Evolutionary conservation across 306 rosid genomes (phyloP).

Genomic region (Calophaca sinica): DNA sequence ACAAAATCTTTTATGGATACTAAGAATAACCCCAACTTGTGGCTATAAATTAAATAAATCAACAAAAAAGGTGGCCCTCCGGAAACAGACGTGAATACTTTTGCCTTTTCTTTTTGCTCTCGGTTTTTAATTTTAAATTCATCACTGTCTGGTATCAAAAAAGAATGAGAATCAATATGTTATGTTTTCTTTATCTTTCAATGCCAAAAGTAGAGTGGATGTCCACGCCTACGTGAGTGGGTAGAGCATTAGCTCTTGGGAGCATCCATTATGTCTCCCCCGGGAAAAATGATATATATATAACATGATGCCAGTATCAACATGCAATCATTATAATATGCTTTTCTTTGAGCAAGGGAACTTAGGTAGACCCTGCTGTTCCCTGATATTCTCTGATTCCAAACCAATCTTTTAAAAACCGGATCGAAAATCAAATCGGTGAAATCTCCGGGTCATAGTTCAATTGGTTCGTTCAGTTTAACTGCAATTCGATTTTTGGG

Average conservation of each 20-base stretch:
- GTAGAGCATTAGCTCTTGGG: slow-evolving; percentile 51
- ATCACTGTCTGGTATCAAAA: slow-evolving; percentile 42
- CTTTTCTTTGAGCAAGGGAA: slow-evolving; percentile 36
- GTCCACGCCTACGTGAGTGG: slow-evolving; percentile 60
- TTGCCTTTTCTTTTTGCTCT: background rate
- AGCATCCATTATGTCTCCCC: slow-evolving; percentile 57
- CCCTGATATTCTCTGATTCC: slow-evolving; percentile 40
- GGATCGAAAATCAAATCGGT: no score
- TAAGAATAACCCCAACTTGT: slow-evolving; percentile 49
- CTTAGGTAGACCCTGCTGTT: slow-evolving; percentile 35
- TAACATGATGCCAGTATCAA: slow-evolving; percentile 26
- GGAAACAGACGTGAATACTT: slow-evolving; percentile 44
- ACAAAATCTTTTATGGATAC: slow-evolving; percentile 48
- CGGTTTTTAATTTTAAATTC: slow-evolving; percentile 17
- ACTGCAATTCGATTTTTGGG: no score
- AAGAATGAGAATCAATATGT: slow-evolving; percentile 58
- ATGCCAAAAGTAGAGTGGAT: slow-evolving; percentile 57
- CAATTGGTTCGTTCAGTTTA: no score
- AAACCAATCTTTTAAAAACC: no score
- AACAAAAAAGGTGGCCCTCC: slow-evolving; percentile 38
- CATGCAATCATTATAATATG: slow-evolving; percentile 54
- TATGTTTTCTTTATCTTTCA: slow-evolving; percentile 50
- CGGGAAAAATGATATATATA: slow-evolving; percentile 34
- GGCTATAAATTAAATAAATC: slow-evolving; percentile 56
- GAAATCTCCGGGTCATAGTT: no score